Conservation (phyloP, 1,284 basidiomycete species). For the Chiua sp. region DNA sequence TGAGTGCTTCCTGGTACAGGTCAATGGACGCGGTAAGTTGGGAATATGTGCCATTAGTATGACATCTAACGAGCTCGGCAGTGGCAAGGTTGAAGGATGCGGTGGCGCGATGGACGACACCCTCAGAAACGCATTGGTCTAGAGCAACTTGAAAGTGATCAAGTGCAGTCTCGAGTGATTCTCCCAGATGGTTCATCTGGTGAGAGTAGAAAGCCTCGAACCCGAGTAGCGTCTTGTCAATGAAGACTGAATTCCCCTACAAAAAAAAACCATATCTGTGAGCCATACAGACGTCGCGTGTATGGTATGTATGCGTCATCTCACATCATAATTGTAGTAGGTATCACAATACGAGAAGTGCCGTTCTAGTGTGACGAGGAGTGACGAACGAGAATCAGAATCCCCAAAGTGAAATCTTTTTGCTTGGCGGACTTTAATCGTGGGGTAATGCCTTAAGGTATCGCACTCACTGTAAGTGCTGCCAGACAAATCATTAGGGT, state of each 20-base stretch:
- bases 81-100: conserved; percentile 19
- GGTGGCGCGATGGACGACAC: not conserved
- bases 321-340: not conserved
- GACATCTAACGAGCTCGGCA: conserved; percentile 3
- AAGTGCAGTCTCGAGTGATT: not conserved
- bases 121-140: not conserved
- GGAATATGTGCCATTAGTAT: not conserved
- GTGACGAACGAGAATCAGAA: not conserved
- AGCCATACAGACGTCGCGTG: not conserved
- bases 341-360: not conserved
- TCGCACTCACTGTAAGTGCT: not conserved
- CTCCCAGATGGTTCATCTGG: not conserved
- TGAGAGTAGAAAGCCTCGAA: not conserved
- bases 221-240: not conserved
- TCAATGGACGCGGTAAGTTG: not conserved
- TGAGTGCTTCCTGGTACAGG: conserved; percentile 7
- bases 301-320: not conserved
- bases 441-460: not conserved
- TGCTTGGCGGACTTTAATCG: not conserved
- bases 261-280: not conserved
- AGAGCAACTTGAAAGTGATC: not conserved
- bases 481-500: not conserved
- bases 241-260: not conserved
- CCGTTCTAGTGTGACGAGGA: not conserved
- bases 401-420: not conserved